Evolutionary conservation across 345 rosid genomes (phyloP), one percentile per base, ranked within the genome.

Genomic region (Mallotus nudiflorus): DNA sequence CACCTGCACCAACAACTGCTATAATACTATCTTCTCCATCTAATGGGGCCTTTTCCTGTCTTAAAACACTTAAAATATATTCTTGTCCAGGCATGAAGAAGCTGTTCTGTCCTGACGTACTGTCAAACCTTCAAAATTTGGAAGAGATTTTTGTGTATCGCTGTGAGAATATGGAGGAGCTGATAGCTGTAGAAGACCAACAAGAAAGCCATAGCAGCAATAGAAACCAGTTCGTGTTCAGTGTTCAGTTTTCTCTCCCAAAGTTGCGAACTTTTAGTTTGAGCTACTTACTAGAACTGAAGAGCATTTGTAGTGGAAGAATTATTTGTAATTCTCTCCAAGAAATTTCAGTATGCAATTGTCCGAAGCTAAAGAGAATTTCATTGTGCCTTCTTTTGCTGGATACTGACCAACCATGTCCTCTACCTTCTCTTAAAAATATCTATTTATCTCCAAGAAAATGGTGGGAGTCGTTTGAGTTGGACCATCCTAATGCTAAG

Each of bases 391-490:
- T n/a, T 53, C 58, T 22, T 31, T 53, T 24, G 31, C n/a, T 53
- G 58, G 58, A 22, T n/a, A n/a, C n/a, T 25, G 58, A n/a, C 58
- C 16, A 24, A 24, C 31, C 29, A 4, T 24, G 10, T 53, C 58
- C 31, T 53, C 72, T 58, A 33, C 60, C 25, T 6, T 45, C 11
- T 29, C 81, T 72, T 7, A 45, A 14, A 15, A 24, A 0, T 16
- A 77, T 77, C 62, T 0, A 4, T 0, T 35, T 13, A 20, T 9
- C 11, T 8, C 12, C 54, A n/a, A 9, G 37, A 24, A 46, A 55
- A 10, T 29, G 72, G 56, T 75, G 75, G 83, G 69, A 61, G 27
- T 60, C 52, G 10, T 4, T 69, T 44, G 73, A 69, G 69, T 80
- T 77, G 70, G 73, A 68, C 20, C 60, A 62, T 74, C 66, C 73